phyloP scores from a whole-genome alignment of 441 rosid genomes.

The Oxalis stricta region DNA sequence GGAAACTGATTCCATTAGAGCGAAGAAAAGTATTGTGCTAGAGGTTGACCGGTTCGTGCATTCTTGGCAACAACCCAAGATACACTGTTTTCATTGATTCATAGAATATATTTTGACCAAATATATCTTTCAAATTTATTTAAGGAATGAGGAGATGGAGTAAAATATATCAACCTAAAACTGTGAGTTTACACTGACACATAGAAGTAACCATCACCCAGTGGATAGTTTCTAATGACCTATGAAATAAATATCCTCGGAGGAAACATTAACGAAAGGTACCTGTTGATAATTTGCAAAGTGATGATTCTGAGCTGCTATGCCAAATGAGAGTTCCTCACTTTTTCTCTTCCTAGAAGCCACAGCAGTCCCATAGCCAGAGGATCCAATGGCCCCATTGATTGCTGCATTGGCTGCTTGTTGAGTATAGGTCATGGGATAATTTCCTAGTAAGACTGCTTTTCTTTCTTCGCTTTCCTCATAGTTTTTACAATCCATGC shows the following conservation, averaged over 20 bases:
- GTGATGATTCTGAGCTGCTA: slow-evolving; percentile 18
- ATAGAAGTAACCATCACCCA: slow-evolving; percentile 4
- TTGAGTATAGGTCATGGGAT: slow-evolving; percentile 20
- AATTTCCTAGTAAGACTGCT: slow-evolving; percentile 55
- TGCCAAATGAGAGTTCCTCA: slow-evolving; percentile 25
- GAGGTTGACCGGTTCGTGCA: too few species aligned
- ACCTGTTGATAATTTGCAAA: slow-evolving; percentile 36
- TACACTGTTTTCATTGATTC: too few species aligned
- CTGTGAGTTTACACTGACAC: neutral
- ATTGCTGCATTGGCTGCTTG: slow-evolving; percentile 43
- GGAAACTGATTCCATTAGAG: too few species aligned
- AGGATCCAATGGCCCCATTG: slow-evolving; percentile 37
- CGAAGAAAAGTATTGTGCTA: too few species aligned
- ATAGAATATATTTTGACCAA: too few species aligned
- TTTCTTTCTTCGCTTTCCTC: slow-evolving; percentile 78
- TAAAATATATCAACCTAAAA: too few species aligned
- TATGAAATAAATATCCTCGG: neutral
- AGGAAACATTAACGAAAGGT: slow-evolving; percentile 2
- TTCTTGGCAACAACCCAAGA: too few species aligned
- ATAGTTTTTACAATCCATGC: slow-evolving; percentile 80
- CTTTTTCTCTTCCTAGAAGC: slow-evolving; percentile 45
- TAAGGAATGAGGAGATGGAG: too few species aligned
- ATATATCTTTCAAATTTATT: too few species aligned
- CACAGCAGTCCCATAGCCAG: slow-evolving; percentile 29
- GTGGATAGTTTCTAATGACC: neutral